phyloP scores from a whole-genome alignment of 495 filamentous ascomycete species.

The Penicillium alfredii region DNA sequence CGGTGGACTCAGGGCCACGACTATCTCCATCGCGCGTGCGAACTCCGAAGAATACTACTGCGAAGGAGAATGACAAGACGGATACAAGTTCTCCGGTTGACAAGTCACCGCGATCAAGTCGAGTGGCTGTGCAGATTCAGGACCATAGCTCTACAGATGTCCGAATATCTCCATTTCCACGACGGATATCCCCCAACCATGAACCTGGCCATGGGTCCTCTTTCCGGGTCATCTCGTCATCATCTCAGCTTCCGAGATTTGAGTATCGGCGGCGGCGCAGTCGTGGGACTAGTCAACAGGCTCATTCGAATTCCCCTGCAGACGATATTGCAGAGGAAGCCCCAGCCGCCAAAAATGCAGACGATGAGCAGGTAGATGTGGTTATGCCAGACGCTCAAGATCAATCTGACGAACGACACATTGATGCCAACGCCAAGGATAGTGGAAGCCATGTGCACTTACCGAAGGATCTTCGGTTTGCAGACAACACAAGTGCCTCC shows the following conservation, averaged over 20 bases:
- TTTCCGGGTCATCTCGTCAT: conserved; percentile 33
- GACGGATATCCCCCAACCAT: not conserved
- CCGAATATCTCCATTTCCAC: not conserved
- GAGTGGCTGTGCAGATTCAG: not conserved
- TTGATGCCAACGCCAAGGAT: not conserved
- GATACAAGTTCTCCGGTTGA: not conserved
- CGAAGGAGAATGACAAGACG: too few relatives aligned
- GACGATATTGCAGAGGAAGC: not conserved
- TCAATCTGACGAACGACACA: not conserved
- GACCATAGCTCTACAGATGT: not conserved
- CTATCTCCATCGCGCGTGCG: conserved; percentile 1
- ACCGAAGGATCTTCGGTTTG: conserved; percentile 17
- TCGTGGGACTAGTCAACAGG: conserved; percentile 1
- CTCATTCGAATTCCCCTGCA: conserved; percentile 1
- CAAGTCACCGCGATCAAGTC: not conserved
- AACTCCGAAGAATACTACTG: conserved; percentile 2
- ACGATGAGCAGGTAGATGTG: not conserved
- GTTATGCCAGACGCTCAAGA: not conserved
- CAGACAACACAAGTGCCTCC: conserved; percentile 9
- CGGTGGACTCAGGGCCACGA: conserved; percentile 2
- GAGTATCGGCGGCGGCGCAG: conserved; percentile 36
- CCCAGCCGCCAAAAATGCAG: not conserved
- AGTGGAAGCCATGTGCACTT: not conserved
- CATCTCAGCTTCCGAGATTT: conserved; percentile 42
- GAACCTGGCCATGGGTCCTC: conserved; percentile 17